A percentile compares a stretch with the other conserved stretches of the same genome.
phyloP scores from a whole-genome alignment of 345 rosid genomes.

The Brassica cretica region DNA sequence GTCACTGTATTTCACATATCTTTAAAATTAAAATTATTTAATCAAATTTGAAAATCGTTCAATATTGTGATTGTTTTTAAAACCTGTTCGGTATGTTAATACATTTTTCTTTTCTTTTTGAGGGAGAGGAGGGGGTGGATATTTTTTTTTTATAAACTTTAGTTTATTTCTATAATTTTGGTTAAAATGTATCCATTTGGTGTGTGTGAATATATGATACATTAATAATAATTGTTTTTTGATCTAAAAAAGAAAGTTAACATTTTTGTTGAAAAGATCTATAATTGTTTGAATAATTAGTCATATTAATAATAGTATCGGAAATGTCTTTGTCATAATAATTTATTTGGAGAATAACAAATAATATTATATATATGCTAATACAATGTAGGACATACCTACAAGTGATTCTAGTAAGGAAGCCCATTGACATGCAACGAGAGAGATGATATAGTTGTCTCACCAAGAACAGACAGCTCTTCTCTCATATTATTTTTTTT shows the following conservation, averaged over 20 bases:
- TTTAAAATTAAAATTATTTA: not conserved
- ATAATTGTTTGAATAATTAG: conserved; percentile 13
- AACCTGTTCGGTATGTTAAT: not conserved
- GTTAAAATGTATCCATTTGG: not conserved
- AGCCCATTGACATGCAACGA: conserved; percentile 37
- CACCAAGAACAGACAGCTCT: conserved; percentile 38
- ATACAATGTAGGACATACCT: conserved; percentile 28
- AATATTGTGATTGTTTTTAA: not conserved
- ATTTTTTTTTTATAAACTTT: not conserved
- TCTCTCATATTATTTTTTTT: not conserved
- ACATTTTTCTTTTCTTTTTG: not conserved
- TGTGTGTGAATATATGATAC: not conserved
- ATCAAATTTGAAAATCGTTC: not conserved
- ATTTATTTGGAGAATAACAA: conserved; percentile 33
- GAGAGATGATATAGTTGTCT: conserved; percentile 35
- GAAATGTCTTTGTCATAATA: conserved; percentile 35
- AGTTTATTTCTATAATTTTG: not conserved
- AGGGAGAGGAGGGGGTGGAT: not conserved
- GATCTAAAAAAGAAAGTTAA: not conserved
- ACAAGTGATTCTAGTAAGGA: conserved; percentile 28
- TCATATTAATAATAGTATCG: conserved; percentile 25
- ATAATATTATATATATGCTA: conserved; percentile 10
- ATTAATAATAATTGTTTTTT: not conserved
- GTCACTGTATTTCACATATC: not conserved
- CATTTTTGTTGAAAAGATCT: conserved; percentile 32